Conservation (phyloP, 2,329 filamentous ascomycete species). For the Cladophialophora carrionii region DNA sequence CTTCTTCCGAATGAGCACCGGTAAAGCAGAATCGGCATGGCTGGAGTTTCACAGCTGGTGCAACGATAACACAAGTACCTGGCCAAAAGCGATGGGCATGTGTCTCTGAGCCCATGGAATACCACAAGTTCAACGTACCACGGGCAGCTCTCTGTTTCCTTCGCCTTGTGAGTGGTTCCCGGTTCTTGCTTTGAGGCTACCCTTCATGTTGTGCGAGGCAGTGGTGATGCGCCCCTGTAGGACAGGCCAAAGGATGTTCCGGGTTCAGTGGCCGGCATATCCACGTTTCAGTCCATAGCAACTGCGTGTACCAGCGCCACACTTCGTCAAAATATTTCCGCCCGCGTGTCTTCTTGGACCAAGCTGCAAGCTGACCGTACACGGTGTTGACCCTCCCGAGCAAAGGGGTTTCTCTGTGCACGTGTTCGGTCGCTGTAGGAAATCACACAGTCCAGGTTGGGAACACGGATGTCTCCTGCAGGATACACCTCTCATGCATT, state of each 20-base stretch:
- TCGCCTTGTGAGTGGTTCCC: conserved; percentile 18
- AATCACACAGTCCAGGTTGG: neutral
- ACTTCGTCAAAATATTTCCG: too few species aligned
- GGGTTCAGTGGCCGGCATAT: neutral
- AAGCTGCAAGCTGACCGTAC: neutral
- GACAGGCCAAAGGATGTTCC: neutral
- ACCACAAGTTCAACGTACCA: conserved; percentile 27
- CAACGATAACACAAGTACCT: conserved; percentile 28
- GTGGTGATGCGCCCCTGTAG: conserved; percentile 2
- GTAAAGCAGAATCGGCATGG: conserved; percentile 25
- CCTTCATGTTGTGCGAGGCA: conserved; percentile 16
- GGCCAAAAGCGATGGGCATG: conserved; percentile 19
- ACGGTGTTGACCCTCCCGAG: neutral
- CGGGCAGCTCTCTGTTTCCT: conserved; percentile 3
- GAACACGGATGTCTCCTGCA: neutral
- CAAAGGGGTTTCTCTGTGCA: neutral
- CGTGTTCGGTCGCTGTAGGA: neutral
- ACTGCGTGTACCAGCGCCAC: neutral
- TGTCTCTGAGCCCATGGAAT: conserved; percentile 24
- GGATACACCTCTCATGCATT: neutral
- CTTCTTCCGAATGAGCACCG: conserved; percentile 12
- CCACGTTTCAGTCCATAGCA: neutral
- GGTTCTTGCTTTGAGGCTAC: conserved; percentile 8
- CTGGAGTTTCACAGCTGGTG: conserved; percentile 26
- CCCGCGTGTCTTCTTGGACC: neutral